These are phyloP conservation scores for Fusarium drepaniforme DNA, from an alignment of 2,329 filamentous ascomycete genomes.

Conservation along the genomic window DNA sequence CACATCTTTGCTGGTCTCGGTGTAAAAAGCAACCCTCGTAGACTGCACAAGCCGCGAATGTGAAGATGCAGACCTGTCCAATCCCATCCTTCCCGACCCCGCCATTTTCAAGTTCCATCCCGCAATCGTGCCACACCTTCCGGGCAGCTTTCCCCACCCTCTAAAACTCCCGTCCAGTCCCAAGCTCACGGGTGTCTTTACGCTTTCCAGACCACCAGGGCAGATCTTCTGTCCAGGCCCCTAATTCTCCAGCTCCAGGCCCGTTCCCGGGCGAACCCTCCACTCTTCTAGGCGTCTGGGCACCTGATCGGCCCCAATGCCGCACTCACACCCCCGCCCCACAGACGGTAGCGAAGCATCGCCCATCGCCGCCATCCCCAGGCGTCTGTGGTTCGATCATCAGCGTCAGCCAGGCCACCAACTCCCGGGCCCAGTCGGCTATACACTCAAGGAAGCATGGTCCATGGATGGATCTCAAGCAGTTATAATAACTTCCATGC, in stretches of 20 bases:
- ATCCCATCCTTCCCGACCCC: conserved; percentile 31
- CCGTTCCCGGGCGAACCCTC: conserved; percentile 16
- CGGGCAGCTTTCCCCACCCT: conserved; percentile 15
- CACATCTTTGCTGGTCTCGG: conserved; percentile 12
- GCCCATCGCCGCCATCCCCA: conserved; percentile 30
- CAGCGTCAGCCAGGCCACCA: conserved; percentile 24
- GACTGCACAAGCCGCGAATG: conserved; percentile 6
- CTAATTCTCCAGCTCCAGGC: conserved; percentile 2
- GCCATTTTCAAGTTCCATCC: conserved; percentile 34
- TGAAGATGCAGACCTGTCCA: conserved; percentile 9
- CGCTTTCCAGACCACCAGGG: conserved; percentile 15
- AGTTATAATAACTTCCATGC: conserved; percentile 32
- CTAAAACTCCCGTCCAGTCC: neutral
- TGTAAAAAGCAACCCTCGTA: conserved; percentile 6
- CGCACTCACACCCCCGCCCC: conserved; percentile 38
- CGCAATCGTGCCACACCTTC: conserved; percentile 34
- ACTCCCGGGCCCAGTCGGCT: conserved; percentile 11
- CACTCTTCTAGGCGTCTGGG: conserved; percentile 13
- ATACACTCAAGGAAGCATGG: neutral
- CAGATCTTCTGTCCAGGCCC: neutral
- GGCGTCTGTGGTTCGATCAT: conserved; percentile 35
- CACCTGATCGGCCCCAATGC: conserved; percentile 35
- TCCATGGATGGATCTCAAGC: neutral
- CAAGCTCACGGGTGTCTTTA: conserved; percentile 8
- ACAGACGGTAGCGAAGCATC: conserved; percentile 12